A percentile compares a stretch with the other conserved stretches of the same genome.
phyloP scores from a whole-genome alignment of 108 stramenopile species.

The Nitzschia sp. region DNA sequence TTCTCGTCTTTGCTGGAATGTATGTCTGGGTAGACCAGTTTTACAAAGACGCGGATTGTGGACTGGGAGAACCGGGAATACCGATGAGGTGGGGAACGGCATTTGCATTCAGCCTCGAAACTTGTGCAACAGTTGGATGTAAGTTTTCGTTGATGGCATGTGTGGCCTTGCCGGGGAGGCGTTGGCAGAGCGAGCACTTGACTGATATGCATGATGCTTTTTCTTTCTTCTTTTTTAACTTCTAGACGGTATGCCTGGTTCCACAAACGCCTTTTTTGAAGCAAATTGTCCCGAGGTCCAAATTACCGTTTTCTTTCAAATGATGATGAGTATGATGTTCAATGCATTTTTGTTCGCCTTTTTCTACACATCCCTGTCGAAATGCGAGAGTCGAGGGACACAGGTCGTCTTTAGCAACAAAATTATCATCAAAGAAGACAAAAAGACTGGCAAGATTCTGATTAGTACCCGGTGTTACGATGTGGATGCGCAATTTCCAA shows the following conservation, averaged over 20 bases:
- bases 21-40: slow-evolving; percentile 54
- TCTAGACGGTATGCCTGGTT: slow-evolving; percentile 46
- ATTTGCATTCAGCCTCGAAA: slow-evolving; percentile 84
- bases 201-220: too few relatives aligned
- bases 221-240: neutral
- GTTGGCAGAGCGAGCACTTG: too few relatives aligned
- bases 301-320: slow-evolving; percentile 69
- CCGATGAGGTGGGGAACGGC: slow-evolving; percentile 46
- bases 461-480: slow-evolving; percentile 61
- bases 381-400: slow-evolving; percentile 53
- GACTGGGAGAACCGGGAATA: slow-evolving; percentile 22
- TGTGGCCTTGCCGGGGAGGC: neutral
- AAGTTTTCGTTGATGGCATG: neutral
- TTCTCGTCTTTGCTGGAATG: slow-evolving; percentile 64
- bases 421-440: slow-evolving; percentile 48
- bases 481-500: slow-evolving; percentile 58
- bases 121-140: slow-evolving; percentile 79
- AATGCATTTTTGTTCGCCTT: slow-evolving; percentile 83
- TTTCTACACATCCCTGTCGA: slow-evolving; percentile 59
- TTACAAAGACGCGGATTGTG: slow-evolving; percentile 47
- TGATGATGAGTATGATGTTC: slow-evolving; percentile 72
- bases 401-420: slow-evolving; percentile 79
- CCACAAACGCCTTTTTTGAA: slow-evolving; percentile 72
- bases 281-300: slow-evolving; percentile 59
- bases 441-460: neutral